phyloP scores from a whole-genome alignment of 2,329 filamentous ascomycete genomes.

The Leptographium procerum region DNA sequence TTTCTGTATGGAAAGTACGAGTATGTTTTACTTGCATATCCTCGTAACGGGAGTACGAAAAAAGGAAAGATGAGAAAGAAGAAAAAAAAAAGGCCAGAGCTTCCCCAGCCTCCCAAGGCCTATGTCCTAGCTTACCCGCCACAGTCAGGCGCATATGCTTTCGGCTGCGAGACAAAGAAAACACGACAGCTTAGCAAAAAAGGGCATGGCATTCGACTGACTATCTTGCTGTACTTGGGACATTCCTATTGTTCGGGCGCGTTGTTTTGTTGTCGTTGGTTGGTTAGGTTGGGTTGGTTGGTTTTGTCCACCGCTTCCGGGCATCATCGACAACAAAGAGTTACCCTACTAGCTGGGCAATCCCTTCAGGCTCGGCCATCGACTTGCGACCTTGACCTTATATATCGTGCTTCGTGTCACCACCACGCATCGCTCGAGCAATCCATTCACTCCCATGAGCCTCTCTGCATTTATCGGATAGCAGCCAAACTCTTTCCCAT shows the following conservation, averaged over 20 bases:
- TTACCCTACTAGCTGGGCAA: no score
- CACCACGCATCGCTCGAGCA: no score
- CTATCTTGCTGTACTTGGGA: background rate
- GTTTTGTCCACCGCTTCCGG: background rate
- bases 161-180: background rate
- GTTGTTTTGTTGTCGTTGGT: background rate
- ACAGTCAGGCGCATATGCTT: conserved; percentile 1
- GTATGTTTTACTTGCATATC: background rate
- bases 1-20: background rate
- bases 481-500: no score
- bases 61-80: background rate
- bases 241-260: background rate
- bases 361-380: background rate
- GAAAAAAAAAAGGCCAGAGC: background rate
- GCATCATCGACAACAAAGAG: background rate
- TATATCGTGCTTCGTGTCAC: background rate
- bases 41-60: background rate
- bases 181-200: background rate
- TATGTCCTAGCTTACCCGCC: background rate
- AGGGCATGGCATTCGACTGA: background rate
- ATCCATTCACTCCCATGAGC: background rate
- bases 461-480: background rate
- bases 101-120: background rate
- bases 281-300: background rate
- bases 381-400: background rate